phyloP scores from a whole-genome alignment of 106 monocot genomes.

The Dendrobium nobile region DNA sequence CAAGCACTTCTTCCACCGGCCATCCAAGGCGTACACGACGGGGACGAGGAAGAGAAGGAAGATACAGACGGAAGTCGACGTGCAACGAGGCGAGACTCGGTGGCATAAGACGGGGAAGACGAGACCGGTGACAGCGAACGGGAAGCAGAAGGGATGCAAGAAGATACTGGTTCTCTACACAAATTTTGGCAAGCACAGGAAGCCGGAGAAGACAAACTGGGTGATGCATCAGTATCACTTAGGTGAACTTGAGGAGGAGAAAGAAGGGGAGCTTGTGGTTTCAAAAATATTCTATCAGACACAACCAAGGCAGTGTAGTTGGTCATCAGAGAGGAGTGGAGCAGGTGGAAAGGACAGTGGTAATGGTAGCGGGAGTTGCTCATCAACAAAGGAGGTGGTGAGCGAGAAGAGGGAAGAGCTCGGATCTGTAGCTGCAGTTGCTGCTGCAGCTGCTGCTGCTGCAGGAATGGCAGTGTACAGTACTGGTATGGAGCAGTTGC shows the following conservation, averaged over 20 bases:
- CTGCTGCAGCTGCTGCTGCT: neutral
- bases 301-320: slow-evolving; percentile 80
- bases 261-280: slow-evolving; percentile 89
- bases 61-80: slow-evolving; percentile 33
- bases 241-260: slow-evolving; percentile 77
- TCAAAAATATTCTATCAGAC: slow-evolving; percentile 99
- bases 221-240: slow-evolving; percentile 99
- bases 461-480: slow-evolving; percentile 32
- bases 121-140: slow-evolving; percentile 56
- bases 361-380: slow-evolving; percentile 54
- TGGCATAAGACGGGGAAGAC: slow-evolving; percentile 99
- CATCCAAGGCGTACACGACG: slow-evolving; percentile 54
- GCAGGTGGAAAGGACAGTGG: slow-evolving; percentile 26
- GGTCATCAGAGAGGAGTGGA: slow-evolving; percentile 32
- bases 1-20: slow-evolving; percentile 58
- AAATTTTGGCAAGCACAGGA: slow-evolving; percentile 82
- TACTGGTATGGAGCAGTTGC: slow-evolving; percentile 22
- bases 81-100: slow-evolving; percentile 65
- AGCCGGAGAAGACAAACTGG: slow-evolving; percentile 96
- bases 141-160: slow-evolving; percentile 83
- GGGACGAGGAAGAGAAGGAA: slow-evolving; percentile 47
- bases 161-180: slow-evolving; percentile 93
- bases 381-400: slow-evolving; percentile 49
- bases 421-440: slow-evolving; percentile 8
- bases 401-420: neutral